Evolutionary conservation across 768 basidiomycete genomes (phyloP), one percentile per base, ranked within the genome.

Genomic region (Tephrocybe rancida): DNA sequence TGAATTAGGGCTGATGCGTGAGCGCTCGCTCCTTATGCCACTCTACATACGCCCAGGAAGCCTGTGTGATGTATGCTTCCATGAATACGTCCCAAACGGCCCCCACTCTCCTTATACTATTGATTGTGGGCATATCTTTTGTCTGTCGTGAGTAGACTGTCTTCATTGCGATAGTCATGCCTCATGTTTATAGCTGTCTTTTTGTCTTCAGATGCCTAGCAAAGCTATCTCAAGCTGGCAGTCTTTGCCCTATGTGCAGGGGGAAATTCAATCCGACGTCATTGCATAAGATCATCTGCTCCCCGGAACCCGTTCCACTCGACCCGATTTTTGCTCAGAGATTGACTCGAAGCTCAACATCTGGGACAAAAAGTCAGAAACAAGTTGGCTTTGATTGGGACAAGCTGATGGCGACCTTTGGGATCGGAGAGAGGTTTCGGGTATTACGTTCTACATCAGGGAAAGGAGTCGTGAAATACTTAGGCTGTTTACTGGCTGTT

Each of bases 91-190:
- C 37, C 81, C 78, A 70, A 71, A 78, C 30, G 73, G 71, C 18
- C 64, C 74, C 30, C 75, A 78, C 64, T 70, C 78, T 48, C 87
- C 87, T 10, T 82, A 88, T 67, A 83, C 79, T n/a, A 88, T 90
- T 55, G 77, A 83, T 21, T 90, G 88, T 61, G 88, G 88, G 34
- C 86, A 89, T 67, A 77, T 87, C 32, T 88, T 90, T 73, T 90
- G 87, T 65, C 72, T 73, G 62, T 66, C 71, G 87, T 88, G 64
- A 64, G 85, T 78, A 44, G 25, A 44, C 32, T 13, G 7, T 5
- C 7, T 9, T 48, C 48, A 26, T 54, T 44, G 25, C 49, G 47
- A 13, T 27, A 30, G 52, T 26, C 10, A n/a, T 49, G 29, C n/a
- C 26, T 35, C n/a, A 21, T 25, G 27, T 26, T 21, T 13, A 37